Evolutionary conservation across 148 eudicot genomes (phyloP).

Genomic region (Polygonum maritimum): DNA sequence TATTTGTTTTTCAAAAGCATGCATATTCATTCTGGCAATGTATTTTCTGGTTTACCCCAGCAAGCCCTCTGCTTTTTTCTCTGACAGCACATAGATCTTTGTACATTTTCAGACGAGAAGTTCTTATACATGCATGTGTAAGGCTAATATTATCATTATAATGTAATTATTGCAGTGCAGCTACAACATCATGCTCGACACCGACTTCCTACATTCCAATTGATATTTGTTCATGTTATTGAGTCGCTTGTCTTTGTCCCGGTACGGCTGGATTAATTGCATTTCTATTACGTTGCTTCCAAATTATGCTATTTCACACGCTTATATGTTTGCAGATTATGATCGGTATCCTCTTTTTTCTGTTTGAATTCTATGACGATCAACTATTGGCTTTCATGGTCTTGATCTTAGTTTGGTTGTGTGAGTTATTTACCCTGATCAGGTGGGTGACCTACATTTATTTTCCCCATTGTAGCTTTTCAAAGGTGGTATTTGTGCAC

Average conservation of each 20-base stretch:
- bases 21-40: neutral
- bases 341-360: conserved; percentile 94
- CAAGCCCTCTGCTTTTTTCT: neutral
- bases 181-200: conserved; percentile 99
- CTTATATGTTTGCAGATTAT: conserved; percentile 61
- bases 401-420: conserved; percentile 90
- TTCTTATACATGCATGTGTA: neutral
- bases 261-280: conserved; percentile 33
- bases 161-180: conserved; percentile 60
- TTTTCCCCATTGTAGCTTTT: neutral
- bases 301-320: neutral
- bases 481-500: neutral
- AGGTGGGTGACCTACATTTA: conserved; percentile 36
- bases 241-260: conserved; percentile 99
- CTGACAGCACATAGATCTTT: neutral
- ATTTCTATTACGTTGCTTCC: neutral
- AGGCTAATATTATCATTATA: neutral
- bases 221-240: conserved; percentile 96
- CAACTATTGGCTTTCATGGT: conserved; percentile 99
- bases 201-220: conserved; percentile 94
- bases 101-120: neutral
- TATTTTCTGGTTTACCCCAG: neutral
- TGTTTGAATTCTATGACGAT: conserved; percentile 96
- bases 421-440: conserved; percentile 93
- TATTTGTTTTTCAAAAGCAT: neutral